Evolutionary conservation across 78 protist species (phyloP).

Genomic region (Monocercomonoides exilis): DNA sequence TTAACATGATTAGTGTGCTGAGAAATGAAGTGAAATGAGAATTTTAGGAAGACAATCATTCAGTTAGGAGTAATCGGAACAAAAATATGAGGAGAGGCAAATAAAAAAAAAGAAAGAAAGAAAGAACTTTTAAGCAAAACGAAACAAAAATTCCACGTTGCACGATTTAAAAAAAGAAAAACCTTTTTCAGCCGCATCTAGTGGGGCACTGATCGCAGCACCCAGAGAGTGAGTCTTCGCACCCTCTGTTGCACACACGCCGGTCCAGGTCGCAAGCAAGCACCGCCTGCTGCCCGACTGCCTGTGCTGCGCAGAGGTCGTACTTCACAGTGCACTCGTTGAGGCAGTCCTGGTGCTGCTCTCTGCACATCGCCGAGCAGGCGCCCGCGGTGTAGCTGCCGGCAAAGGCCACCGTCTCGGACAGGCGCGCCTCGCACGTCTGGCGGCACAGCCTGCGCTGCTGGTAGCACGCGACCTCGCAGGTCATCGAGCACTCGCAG

Average conservation of each 20-base stretch:
- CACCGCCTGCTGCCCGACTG: background rate
- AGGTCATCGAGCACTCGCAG: background rate
- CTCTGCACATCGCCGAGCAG: background rate
- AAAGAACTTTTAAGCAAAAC: no score
- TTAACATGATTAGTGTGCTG: no score
- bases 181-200: no score
- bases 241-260: background rate
- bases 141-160: no score
- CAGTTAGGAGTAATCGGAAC: no score
- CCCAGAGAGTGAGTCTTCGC: background rate
- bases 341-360: background rate
- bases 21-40: no score
- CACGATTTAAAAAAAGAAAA: no score
- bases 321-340: background rate
- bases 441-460: background rate
- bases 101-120: no score
- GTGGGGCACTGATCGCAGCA: background rate
- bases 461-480: background rate
- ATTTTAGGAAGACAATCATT: no score
- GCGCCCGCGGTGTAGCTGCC: background rate
- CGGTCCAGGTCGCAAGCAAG: background rate
- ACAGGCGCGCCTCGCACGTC: background rate
- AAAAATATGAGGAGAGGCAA: no score
- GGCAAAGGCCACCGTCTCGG: background rate
- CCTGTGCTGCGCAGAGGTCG: background rate